Evolutionary conservation across 2,329 filamentous ascomycete genomes (phyloP), one percentile per base, ranked within the genome.

Genomic region (Alternaria tenuissima): DNA sequence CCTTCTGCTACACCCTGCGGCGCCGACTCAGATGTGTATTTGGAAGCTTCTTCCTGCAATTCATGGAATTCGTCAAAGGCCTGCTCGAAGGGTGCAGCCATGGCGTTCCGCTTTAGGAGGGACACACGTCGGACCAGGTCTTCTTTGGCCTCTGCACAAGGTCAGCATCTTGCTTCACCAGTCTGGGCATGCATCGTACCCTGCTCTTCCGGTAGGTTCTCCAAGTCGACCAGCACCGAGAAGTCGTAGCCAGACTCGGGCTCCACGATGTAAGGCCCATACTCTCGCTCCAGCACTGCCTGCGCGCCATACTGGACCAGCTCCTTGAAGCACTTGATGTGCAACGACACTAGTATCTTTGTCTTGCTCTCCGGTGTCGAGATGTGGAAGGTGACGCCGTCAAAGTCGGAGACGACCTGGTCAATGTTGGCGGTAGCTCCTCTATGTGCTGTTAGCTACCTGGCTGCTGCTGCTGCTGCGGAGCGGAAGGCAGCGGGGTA

Each of bases 331-430:
- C 95, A 99, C 83, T 94, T 91, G 80, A 99, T 93, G 80, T 93
- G 89, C 73, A 99, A 91, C 22, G 95, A 99, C 60, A 99, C 89
- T 52, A 96, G 87, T 68, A 99, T 97, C 82, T 96, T 93, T 51
- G 92, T 90, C 85, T 98, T 98, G 64, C 89, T 84, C 80, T 97
- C 93, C 60, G 94, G 95, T 1, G 95, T 99, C 38, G 94, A 98
- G 76, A 99, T 94, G 81, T 99, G 95, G 82, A 98, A 99, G 70
- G 92, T 96, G 72, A 98, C 95, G 78, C 94, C 94, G 82, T 99
- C 96, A 78, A 99, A 99, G 82, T 99, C 95, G 78, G 94, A 98
- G 65, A 97, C 93, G 65, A 96, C 93, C 84, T 99, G 95, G 82
- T 99, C 96, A 79, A 99, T 97, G 71, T 92, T 93, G 61, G 88